Percentiles rank a stretch among this genome's conserved stretches.
phyloP scores from a whole-genome alignment of 1,139 yeast genomes.

The Saccharomyces hybrid region DNA sequence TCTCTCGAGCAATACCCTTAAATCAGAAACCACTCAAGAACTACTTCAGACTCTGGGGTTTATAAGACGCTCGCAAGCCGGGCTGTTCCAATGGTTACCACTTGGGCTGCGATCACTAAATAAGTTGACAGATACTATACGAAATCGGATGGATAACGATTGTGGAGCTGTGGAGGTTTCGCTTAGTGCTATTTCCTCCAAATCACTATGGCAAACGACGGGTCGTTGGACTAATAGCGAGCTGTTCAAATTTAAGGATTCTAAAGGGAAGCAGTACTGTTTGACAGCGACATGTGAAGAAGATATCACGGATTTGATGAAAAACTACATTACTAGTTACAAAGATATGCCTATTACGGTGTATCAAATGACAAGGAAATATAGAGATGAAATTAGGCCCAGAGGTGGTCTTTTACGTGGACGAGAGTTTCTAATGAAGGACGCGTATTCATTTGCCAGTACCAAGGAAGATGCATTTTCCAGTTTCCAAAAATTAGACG shows the following conservation, averaged over 20 bases:
- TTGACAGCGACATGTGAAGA: slow-evolving; percentile 92
- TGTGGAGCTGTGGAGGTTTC: slow-evolving; percentile 57
- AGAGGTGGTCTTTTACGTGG: slow-evolving; percentile 86
- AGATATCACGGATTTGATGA: slow-evolving; percentile 68
- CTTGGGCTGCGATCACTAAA: slow-evolving; percentile 55
- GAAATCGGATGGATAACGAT: slow-evolving; percentile 47
- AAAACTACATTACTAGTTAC: slow-evolving; percentile 46
- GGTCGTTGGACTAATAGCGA: slow-evolving; percentile 62
- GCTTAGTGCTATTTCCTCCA: slow-evolving; percentile 56
- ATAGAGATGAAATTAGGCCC: slow-evolving; percentile 83
- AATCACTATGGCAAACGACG: slow-evolving; percentile 63
- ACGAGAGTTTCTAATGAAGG: slow-evolving; percentile 89
- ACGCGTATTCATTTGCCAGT: slow-evolving; percentile 81
- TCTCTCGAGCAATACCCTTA: slow-evolving; percentile 15
- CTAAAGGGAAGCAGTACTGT: slow-evolving; percentile 47
- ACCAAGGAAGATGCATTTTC: slow-evolving; percentile 46
- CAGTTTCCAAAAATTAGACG: slow-evolving; percentile 55
- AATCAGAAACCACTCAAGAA: slow-evolving; percentile 36
- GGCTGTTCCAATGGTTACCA: slow-evolving; percentile 75
- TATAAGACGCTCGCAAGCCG: slow-evolving; percentile 51
- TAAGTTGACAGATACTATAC: slow-evolving; percentile 53
- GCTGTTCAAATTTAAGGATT: slow-evolving; percentile 51
- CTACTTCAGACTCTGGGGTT: slow-evolving; percentile 51
- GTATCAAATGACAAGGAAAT: slow-evolving; percentile 79
- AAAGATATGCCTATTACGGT: slow-evolving; percentile 65